Percentiles rank a stretch among this genome's conserved stretches.
These are phyloP conservation scores for Fragaria vesca DNA, from an alignment of 306 rosid genomes.

Conservation along the genomic window DNA sequence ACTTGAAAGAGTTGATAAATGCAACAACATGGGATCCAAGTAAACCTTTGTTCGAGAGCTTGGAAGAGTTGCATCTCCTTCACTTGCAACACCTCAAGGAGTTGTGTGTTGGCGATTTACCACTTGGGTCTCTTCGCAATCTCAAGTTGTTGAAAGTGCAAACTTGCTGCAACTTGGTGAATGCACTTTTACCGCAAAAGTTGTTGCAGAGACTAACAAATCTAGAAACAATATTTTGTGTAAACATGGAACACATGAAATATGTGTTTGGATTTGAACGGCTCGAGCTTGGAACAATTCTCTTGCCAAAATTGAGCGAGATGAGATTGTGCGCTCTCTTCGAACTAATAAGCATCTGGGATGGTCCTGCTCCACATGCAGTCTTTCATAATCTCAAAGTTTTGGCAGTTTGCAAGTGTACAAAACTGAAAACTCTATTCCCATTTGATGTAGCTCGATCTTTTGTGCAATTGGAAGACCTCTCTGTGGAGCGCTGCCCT, in stretches of 20 bases:
- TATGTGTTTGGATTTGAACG: not conserved
- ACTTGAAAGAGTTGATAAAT: not conserved
- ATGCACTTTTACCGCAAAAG: not conserved
- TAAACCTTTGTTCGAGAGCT: not conserved
- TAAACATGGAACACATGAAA: not conserved
- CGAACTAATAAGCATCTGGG: not conserved
- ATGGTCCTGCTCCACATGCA: not conserved
- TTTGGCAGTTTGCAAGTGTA: not conserved
- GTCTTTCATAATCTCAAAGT: not conserved
- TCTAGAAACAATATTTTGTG: not conserved
- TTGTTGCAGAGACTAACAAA: not conserved
- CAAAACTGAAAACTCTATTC: not conserved
- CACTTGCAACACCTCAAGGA: not conserved
- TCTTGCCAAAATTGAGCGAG: not conserved
- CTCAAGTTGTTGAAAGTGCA: not conserved
- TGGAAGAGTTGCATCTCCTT: not conserved
- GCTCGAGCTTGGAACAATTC: not conserved
- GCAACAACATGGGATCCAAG: not conserved
- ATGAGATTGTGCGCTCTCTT: not conserved
- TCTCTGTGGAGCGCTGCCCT: not conserved
- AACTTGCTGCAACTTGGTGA: not conserved
- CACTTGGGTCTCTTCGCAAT: not conserved
- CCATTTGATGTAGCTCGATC: not conserved
- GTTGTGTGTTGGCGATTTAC: not conserved
- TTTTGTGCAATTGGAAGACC: slow-evolving; percentile 18